Evolutionary conservation across 441 rosid species (phyloP).

Genomic region (Jatropha podagrica): DNA sequence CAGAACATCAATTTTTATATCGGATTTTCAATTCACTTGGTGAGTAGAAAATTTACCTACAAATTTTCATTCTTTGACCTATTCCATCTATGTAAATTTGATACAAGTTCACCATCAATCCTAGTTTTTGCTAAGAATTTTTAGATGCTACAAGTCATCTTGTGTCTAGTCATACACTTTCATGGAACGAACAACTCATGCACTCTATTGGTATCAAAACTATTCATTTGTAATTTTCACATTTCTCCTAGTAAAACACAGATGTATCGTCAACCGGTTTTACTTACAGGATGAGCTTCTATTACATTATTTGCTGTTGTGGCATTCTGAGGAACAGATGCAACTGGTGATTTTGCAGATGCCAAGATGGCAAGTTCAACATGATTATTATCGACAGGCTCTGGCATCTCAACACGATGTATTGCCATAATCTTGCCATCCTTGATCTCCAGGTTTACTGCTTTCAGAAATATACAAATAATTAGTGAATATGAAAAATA

Average conservation of each 20-base stretch:
- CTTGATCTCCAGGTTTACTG: conserved; percentile 38
- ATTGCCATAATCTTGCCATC: conserved; percentile 42
- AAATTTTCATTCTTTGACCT: neutral
- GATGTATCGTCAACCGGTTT: conserved; percentile 7
- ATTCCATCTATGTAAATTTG: conserved; percentile 14
- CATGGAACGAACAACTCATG: neutral
- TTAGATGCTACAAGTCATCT: neutral
- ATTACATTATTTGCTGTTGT: conserved; percentile 30
- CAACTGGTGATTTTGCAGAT: conserved; percentile 37
- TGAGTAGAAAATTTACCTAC: neutral
- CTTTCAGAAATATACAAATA: conserved; percentile 7
- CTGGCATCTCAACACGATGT: conserved; percentile 31
- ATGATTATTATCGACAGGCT: conserved; percentile 28
- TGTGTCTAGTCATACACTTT: neutral
- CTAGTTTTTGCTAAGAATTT: conserved; percentile 7
- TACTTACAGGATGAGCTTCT: conserved; percentile 16
- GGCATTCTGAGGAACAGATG: conserved; percentile 37
- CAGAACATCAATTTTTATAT: conserved; percentile 14
- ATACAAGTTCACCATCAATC: conserved; percentile 20
- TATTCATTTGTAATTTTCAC: neutral
- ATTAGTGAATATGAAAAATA: neutral
- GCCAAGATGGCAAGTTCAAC: conserved; percentile 48
- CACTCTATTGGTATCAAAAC: conserved; percentile 5
- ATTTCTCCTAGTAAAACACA: neutral
- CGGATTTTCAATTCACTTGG: neutral